Evolutionary conservation across 164 flowering plant genomes (phyloP), one percentile per base, ranked within the genome.

Genomic region (Berberis thunbergii): DNA sequence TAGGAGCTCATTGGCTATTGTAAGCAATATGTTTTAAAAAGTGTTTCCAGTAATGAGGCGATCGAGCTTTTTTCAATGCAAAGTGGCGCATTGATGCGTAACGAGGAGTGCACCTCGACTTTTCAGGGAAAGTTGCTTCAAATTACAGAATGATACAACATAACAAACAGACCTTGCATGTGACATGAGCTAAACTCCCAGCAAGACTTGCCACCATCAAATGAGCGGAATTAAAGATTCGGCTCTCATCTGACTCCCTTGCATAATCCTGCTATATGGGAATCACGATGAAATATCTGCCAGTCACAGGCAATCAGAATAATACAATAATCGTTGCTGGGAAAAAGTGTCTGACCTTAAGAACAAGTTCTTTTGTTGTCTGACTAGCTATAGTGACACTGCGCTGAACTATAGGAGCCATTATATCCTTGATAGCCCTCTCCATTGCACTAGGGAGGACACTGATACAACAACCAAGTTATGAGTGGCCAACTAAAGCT

Each of bases 181-280:
- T 95, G 39, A 91, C 99, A 83, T 95, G 99, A 70, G 99, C 99
- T 57, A 95, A 68, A 72, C 99, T 87, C 77, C 97, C 99, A 26
- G 99, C 90, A 65, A 95, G 75, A 70, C 97, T 85, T 49, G 94
- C 96, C 59, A 89, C 99, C 97, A 91, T 95, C 78, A 87, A 77
- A 65, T 89, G 96, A 45, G 99, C 99, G 49, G 99, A 90, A 83
- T 86, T 88, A 60, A 75, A 76, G 67, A 89, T 86, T 41, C 91
- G 92, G 48, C 84, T 82, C 81, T 95, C 99, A 71, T 95, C 99
- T 38, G 94, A 77, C 64, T 95, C 99, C 91, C 89, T 74, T 4
- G 91, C 88, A 82, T 86, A 91, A 68, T 95, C 99, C 99, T 93
- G 70, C 45, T 45, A 77, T 46, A 11, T 26, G 26, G 26, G 26